These are phyloP conservation scores for Psilocybe cubensis DNA, from an alignment of 768 basidiomycete genomes.

Conservation along the genomic window DNA sequence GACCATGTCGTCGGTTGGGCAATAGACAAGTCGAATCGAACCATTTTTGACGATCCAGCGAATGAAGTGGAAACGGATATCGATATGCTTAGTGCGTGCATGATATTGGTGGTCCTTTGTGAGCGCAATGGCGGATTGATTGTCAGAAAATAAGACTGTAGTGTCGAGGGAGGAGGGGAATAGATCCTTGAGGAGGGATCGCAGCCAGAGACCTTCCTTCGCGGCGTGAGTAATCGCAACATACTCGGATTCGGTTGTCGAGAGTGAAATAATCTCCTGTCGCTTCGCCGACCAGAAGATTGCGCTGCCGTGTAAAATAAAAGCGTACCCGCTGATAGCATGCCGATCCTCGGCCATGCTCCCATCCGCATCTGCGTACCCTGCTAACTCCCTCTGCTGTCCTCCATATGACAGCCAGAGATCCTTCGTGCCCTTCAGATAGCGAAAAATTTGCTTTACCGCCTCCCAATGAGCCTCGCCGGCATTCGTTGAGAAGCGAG, in stretches of 20 bases:
- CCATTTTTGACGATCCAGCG: slow-evolving; percentile 11
- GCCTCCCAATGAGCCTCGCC: slow-evolving; percentile 37
- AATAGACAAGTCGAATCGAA: slow-evolving; percentile 23
- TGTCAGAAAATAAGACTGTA: too few relatives aligned
- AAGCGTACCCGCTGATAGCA: slow-evolving; percentile 25
- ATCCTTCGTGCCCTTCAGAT: slow-evolving; percentile 31
- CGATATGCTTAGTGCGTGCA: background rate
- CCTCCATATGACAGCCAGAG: too few relatives aligned
- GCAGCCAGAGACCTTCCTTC: background rate
- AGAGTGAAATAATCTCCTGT: slow-evolving; percentile 9
- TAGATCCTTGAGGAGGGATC: background rate
- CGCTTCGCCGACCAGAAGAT: slow-evolving; percentile 6
- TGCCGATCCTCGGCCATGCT: slow-evolving; percentile 26
- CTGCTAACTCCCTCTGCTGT: too few relatives aligned
- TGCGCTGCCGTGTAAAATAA: slow-evolving; percentile 27
- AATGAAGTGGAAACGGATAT: slow-evolving; percentile 1
- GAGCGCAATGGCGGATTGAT: slow-evolving; percentile 1
- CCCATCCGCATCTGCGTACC: too few relatives aligned
- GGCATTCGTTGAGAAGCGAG: slow-evolving; percentile 34
- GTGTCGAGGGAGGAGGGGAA: too few relatives aligned
- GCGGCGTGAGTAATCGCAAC: slow-evolving; percentile 5
- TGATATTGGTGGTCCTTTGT: slow-evolving; percentile 3
- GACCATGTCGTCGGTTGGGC: slow-evolving; percentile 27
- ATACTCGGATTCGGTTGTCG: slow-evolving; percentile 3
- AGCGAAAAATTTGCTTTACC: slow-evolving; percentile 37